Evolutionary conservation across 202 grass and related monocot genomes (phyloP).

Genomic region (Sporobolus alterniflorus): DNA sequence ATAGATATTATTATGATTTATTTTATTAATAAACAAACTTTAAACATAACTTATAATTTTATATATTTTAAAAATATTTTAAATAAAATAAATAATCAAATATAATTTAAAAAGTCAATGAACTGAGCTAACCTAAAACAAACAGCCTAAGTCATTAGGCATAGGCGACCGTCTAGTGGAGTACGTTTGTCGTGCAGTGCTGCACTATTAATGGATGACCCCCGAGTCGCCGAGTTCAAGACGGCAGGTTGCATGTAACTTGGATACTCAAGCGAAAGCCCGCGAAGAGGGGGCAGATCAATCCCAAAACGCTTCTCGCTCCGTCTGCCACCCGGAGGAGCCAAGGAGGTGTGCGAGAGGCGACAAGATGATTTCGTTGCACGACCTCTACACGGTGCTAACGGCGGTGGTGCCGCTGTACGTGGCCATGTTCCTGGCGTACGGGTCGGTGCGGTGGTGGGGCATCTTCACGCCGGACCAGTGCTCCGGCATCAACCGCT

Average conservation of each 20-base stretch:
- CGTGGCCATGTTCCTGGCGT: conserved; percentile 92
- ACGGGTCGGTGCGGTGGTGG: conserved; percentile 95
- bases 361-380: conserved; percentile 70
- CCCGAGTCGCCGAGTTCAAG: not conserved
- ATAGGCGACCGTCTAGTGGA: not conserved
- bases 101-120: too few species aligned
- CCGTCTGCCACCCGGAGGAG: not conserved
- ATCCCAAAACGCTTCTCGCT: not conserved
- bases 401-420: conserved; percentile 90
- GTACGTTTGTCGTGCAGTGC: not conserved
- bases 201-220: not conserved
- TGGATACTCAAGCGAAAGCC: not conserved
- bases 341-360: not conserved
- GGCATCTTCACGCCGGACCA: conserved; percentile 93
- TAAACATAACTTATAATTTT: too few species aligned
- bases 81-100: too few species aligned
- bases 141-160: too few species aligned
- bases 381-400: conserved; percentile 81
- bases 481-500: conserved; percentile 98
- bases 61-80: too few species aligned
- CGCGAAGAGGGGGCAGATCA: too few species aligned
- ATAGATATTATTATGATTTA: too few species aligned
- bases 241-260: not conserved
- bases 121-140: too few species aligned
- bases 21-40: too few species aligned